A percentile compares a stretch with the other conserved stretches of the same genome.
phyloP scores from a whole-genome alignment of 1,139 yeast species.

The Yamadazyma dendronema region DNA sequence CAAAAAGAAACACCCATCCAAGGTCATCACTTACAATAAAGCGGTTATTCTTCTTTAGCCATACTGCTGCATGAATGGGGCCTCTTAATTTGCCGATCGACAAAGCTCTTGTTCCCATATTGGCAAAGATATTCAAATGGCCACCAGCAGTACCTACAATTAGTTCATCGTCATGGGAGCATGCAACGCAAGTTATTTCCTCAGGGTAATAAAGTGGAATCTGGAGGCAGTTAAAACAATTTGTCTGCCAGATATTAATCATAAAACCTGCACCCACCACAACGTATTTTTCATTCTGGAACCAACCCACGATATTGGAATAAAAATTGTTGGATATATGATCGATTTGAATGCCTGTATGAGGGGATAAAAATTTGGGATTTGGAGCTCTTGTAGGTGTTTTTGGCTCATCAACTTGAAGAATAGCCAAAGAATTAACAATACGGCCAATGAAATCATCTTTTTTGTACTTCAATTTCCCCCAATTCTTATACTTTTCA shows the following conservation, averaged over 20 bases:
- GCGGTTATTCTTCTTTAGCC: conserved; percentile 49
- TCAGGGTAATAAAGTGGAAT: not conserved
- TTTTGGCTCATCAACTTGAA: too few relatives aligned
- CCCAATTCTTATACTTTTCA: too few relatives aligned
- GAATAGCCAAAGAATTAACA: too few relatives aligned
- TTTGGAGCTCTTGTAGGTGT: too few relatives aligned
- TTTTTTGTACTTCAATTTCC: too few relatives aligned
- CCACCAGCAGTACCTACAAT: conserved; percentile 52
- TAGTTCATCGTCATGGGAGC: conserved; percentile 44
- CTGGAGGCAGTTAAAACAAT: conserved; percentile 16
- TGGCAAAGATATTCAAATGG: too few relatives aligned
- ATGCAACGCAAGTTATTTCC: conserved; percentile 57
- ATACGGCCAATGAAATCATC: too few relatives aligned
- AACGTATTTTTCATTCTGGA: conserved; percentile 46
- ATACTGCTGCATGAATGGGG: conserved; percentile 57
- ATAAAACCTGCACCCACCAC: conserved; percentile 68
- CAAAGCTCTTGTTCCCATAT: too few relatives aligned
- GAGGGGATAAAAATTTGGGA: too few relatives aligned
- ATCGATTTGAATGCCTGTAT: too few relatives aligned
- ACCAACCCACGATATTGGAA: conserved; percentile 77
- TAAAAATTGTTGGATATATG: conserved; percentile 90
- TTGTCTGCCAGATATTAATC: conserved; percentile 67
- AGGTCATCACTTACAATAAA: conserved; percentile 68
- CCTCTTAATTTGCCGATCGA: conserved; percentile 15
- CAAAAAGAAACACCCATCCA: conserved; percentile 57